These are phyloP conservation scores for Euphorbia schlechtendalii DNA, from an alignment of 441 rosid species.

Conservation along the genomic window DNA sequence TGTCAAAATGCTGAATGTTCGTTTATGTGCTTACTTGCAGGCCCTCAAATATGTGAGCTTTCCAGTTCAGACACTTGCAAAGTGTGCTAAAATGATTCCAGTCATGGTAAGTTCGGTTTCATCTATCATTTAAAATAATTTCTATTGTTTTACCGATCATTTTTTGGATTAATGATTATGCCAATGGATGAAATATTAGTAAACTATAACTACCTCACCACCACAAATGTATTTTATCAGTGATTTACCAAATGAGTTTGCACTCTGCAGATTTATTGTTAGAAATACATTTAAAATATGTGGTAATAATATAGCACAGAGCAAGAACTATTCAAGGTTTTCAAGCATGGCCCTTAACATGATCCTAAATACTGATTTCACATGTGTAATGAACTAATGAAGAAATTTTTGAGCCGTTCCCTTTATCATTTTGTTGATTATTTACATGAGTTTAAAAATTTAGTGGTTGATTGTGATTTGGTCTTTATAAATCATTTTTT, in stretches of 20 bases:
- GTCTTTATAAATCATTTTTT: constrained; percentile 2
- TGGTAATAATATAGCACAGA: background rate
- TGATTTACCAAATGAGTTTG: too few relatives aligned
- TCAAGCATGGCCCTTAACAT: too few relatives aligned
- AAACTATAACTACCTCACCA: background rate
- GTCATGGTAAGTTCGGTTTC: constrained; percentile 61
- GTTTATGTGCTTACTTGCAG: constrained; percentile 30
- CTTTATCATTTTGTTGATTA: background rate
- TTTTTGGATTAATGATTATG: too few relatives aligned
- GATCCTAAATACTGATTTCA: constrained; percentile 2
- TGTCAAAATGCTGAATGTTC: background rate
- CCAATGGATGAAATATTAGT: background rate
- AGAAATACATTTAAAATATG: background rate
- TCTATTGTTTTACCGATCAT: too few relatives aligned
- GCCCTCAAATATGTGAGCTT: constrained; percentile 92
- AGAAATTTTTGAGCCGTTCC: background rate
- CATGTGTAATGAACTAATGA: background rate
- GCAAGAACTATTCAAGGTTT: background rate
- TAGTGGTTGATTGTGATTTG: background rate
- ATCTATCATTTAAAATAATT: background rate
- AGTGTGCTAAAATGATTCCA: constrained; percentile 95
- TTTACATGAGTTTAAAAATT: background rate
- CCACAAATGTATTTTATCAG: background rate
- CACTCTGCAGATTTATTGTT: background rate
- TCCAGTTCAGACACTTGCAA: constrained; percentile 86